A percentile compares a stretch with the other conserved stretches of the same genome.
Evolutionary conservation across 768 basidiomycete species (phyloP).

Genomic region (Psilocybe sp.): DNA sequence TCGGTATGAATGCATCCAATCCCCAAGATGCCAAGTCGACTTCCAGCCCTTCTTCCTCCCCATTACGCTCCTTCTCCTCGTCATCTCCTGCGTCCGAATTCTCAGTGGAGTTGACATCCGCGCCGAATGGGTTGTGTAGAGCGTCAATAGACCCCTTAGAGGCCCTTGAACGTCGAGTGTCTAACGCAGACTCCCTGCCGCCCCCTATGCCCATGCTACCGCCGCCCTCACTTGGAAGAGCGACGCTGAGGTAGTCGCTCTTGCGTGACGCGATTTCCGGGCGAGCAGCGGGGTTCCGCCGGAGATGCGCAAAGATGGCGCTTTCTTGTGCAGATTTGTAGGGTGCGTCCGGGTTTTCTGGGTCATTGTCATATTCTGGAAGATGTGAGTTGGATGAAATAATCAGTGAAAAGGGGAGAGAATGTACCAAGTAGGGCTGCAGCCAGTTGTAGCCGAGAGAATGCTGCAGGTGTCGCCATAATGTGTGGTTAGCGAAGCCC

Average conservation of each 20-base stretch:
- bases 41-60: constrained; percentile 57
- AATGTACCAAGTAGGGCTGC: constrained; percentile 78
- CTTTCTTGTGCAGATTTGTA: constrained; percentile 74
- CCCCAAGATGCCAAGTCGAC: constrained; percentile 87
- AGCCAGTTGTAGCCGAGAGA: constrained; percentile 84
- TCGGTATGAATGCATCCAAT: constrained; percentile 70
- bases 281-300: constrained; percentile 50
- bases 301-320: constrained; percentile 81
- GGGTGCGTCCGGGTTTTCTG: constrained; percentile 58
- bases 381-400: constrained; percentile 1
- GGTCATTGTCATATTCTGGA: constrained; percentile 89
- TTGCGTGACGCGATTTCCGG: constrained; percentile 41
- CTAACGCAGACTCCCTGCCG: constrained; percentile 40
- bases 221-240: constrained; percentile 58
- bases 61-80: constrained; percentile 25
- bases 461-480: constrained; percentile 20
- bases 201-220: constrained; percentile 27
- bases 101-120: constrained; percentile 56
- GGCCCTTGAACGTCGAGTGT: constrained; percentile 46
- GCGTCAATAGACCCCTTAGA: constrained; percentile 62
- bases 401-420: neutral
- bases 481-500: too few relatives aligned
- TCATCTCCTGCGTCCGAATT: constrained; percentile 45
- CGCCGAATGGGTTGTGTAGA: constrained; percentile 72
- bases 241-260: constrained; percentile 68